Percentiles rank a stretch among this genome's conserved stretches.
Conservation (phyloP, 768 basidiomycete genomes). For the Kwoniella sp. region DNA sequence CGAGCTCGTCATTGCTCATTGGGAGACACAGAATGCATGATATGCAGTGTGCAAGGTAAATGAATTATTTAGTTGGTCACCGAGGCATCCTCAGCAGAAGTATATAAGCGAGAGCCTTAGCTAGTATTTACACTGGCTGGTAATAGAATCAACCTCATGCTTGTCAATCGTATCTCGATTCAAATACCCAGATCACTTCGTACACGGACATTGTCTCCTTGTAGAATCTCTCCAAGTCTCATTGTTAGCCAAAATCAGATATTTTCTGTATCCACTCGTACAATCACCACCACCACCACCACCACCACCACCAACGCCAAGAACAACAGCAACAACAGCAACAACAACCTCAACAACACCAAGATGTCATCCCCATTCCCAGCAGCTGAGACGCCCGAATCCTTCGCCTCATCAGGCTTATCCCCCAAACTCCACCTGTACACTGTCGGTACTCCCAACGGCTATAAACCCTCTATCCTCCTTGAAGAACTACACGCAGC, state of each 20-base stretch:
- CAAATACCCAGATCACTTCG: no score
- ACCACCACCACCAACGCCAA: no score
- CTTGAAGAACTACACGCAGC: slow-evolving; percentile 68
- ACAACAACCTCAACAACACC: not conserved
- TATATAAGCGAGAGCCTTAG: no score
- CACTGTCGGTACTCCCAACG: slow-evolving; percentile 64
- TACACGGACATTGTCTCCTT: no score
- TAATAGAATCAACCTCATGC: no score
- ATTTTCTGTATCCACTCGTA: not conserved
- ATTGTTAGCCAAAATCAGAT: not conserved
- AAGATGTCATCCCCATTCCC: slow-evolving; percentile 3
- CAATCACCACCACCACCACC: not conserved
- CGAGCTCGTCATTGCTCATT: slow-evolving; percentile 1
- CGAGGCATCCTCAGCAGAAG: no score
- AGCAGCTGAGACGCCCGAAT: slow-evolving; percentile 15
- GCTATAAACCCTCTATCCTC: slow-evolving; percentile 59
- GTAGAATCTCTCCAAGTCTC: not conserved
- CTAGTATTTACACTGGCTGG: no score
- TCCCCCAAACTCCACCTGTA: slow-evolving; percentile 58
- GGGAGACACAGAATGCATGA: no score
- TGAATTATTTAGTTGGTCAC: no score
- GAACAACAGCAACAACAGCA: not conserved
- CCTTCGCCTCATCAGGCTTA: slow-evolving; percentile 7
- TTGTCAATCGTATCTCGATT: no score
- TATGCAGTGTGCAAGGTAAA: no score